Percentiles rank a stretch among this genome's conserved stretches.
These are phyloP conservation scores for Rhodosporidiobolus odoratus DNA, from an alignment of 768 basidiomycete species.

Conservation along the genomic window DNA sequence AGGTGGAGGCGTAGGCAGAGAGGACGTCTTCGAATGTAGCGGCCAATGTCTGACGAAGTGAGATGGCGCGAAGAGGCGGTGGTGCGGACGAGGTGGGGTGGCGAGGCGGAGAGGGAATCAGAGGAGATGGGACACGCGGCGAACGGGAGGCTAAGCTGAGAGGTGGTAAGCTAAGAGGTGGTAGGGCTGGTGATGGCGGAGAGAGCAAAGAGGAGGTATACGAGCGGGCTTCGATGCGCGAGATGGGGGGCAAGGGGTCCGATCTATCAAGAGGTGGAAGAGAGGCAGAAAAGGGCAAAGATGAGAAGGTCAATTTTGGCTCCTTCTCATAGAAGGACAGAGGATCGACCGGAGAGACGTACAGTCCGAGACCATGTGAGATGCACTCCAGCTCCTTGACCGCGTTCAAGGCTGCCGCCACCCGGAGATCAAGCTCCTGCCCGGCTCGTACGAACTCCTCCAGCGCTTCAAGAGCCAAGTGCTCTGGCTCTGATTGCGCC, in stretches of 20 bases:
- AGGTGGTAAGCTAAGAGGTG: background rate
- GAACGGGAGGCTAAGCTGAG: background rate
- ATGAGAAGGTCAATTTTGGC: background rate
- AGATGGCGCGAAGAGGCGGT: background rate
- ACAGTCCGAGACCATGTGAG: slow-evolving; percentile 6
- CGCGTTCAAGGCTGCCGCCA: background rate
- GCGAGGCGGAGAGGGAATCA: background rate
- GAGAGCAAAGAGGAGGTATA: background rate
- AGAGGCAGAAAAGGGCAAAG: no score
- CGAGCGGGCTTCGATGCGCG: slow-evolving; percentile 11
- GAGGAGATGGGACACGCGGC: background rate
- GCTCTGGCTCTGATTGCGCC: background rate
- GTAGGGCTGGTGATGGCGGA: background rate
- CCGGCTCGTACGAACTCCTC: slow-evolving; percentile 9
- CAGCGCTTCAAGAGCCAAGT: background rate
- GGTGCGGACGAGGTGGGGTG: background rate
- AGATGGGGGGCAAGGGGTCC: slow-evolving; percentile 21
- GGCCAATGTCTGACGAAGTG: background rate
- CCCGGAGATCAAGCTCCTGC: slow-evolving; percentile 24
- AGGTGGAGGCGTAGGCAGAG: background rate
- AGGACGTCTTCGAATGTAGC: background rate
- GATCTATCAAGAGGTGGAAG: no score
- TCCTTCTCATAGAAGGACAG: background rate
- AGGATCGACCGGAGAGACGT: background rate
- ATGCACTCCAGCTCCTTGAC: slow-evolving; percentile 28